Evolutionary conservation across 2,329 filamentous ascomycete genomes (phyloP).

Genomic region (Colletotrichum viniferum): DNA sequence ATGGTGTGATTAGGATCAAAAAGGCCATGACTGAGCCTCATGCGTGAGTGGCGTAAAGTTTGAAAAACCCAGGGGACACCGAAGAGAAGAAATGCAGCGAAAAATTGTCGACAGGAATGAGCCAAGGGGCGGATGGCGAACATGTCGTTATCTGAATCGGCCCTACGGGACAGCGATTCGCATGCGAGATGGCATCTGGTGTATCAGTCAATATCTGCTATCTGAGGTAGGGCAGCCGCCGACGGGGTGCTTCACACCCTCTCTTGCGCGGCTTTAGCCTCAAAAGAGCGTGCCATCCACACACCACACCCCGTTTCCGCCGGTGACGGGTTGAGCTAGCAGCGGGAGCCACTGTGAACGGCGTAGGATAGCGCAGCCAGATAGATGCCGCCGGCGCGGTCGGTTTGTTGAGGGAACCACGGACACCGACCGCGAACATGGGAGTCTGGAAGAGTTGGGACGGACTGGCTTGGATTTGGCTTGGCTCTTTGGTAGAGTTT

Average conservation of each 20-base stretch:
- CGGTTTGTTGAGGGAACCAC: neutral
- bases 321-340: neutral
- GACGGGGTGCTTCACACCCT: neutral
- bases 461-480: neutral
- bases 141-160: conserved; percentile 17
- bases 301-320: neutral
- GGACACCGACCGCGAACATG: neutral
- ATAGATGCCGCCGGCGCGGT: neutral
- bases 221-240: neutral
- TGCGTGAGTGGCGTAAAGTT: neutral
- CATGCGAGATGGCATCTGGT: conserved; percentile 12
- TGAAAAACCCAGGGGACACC: neutral
- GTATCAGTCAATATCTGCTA: neutral
- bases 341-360: neutral
- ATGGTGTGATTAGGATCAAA: neutral
- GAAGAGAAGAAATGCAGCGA: neutral
- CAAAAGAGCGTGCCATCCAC: neutral
- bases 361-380: neutral
- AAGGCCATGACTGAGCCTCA: neutral
- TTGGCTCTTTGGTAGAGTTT: neutral
- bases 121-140: neutral
- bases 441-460: neutral
- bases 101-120: neutral
- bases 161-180: conserved; percentile 12
- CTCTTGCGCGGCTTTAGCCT: neutral